A percentile compares a stretch with the other conserved stretches of the same genome.
Evolutionary conservation across 139 green algal genomes (phyloP).

Genomic region (Micromonas pusilla): DNA sequence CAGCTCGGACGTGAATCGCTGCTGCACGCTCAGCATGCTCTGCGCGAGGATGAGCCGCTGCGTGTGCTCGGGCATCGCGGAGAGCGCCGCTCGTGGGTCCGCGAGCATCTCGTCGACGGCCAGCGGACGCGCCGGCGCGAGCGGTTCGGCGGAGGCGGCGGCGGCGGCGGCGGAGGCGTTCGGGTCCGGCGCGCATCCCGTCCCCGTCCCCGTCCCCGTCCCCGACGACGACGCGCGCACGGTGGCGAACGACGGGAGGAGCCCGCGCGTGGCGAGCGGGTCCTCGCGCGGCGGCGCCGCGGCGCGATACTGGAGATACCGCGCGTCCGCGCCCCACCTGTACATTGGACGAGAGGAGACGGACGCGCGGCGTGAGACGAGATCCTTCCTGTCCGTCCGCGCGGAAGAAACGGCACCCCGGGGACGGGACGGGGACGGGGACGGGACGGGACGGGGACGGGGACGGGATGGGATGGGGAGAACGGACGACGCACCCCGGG

Average conservation of each 20-base stretch:
- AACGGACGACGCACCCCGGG: too few relatives aligned
- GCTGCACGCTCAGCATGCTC: background rate
- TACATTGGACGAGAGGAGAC: too few relatives aligned
- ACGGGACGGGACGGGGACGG: too few relatives aligned
- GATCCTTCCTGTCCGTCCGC: too few relatives aligned
- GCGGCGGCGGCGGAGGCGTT: background rate
- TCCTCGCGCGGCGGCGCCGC: background rate
- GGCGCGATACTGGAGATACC: background rate
- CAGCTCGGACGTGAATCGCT: background rate
- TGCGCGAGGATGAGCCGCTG: background rate
- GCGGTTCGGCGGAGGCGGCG: background rate
- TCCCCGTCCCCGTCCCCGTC: too few relatives aligned
- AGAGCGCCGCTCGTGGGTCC: background rate
- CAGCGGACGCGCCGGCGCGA: too few relatives aligned
- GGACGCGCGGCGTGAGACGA: too few relatives aligned
- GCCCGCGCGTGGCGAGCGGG: background rate
- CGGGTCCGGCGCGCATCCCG: too few relatives aligned
- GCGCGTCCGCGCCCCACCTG: background rate
- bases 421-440: too few relatives aligned
- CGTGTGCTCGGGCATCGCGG: background rate
- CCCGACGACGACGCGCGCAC: too few relatives aligned
- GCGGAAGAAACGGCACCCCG: too few relatives aligned
- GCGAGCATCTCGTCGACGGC: background rate
- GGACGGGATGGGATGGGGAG: too few relatives aligned
- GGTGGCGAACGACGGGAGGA: background rate